Percentiles rank a stretch among this genome's conserved stretches.
Evolutionary conservation across 192 early-diverging fungal species (phyloP).

Genomic region (Coemansia erecta): DNA sequence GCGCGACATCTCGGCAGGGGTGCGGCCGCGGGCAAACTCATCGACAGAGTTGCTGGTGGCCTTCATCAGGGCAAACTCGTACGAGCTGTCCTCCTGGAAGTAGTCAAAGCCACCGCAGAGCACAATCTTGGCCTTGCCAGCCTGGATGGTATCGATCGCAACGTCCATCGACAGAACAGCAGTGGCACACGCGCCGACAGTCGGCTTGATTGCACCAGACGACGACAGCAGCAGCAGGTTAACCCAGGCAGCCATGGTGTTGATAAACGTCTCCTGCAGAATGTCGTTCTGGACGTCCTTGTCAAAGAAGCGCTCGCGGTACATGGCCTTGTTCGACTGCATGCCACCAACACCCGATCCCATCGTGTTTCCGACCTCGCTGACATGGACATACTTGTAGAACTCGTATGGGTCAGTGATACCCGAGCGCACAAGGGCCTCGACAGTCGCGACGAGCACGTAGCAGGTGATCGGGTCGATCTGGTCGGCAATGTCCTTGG

Average conservation of each 20-base stretch:
- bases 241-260: conserved; percentile 94
- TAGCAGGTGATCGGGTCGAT: conserved; percentile 88
- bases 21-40: conserved; percentile 79
- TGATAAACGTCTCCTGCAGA: conserved; percentile 89
- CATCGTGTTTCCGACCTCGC: conserved; percentile 86
- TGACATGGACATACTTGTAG: conserved; percentile 93
- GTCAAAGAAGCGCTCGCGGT: conserved; percentile 58
- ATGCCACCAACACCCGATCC: conserved; percentile 90
- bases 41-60: conserved; percentile 81
- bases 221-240: conserved; percentile 92
- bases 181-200: conserved; percentile 88
- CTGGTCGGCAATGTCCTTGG: conserved; percentile 84
- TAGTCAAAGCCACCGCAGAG: conserved; percentile 89
- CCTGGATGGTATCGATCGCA: conserved; percentile 83
- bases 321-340: conserved; percentile 66
- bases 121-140: conserved; percentile 88
- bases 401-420: conserved; percentile 97
- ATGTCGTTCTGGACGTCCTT: neutral
- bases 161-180: conserved; percentile 88
- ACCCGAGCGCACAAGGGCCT: conserved; percentile 85
- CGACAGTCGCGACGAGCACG: conserved; percentile 84
- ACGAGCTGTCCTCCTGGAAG: conserved; percentile 84
- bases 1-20: conserved; percentile 89
- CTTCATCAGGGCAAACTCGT: conserved; percentile 97
- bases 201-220: conserved; percentile 82